Conservation (phyloP, 495 filamentous ascomycete species). For the Pyronema domesticum region DNA sequence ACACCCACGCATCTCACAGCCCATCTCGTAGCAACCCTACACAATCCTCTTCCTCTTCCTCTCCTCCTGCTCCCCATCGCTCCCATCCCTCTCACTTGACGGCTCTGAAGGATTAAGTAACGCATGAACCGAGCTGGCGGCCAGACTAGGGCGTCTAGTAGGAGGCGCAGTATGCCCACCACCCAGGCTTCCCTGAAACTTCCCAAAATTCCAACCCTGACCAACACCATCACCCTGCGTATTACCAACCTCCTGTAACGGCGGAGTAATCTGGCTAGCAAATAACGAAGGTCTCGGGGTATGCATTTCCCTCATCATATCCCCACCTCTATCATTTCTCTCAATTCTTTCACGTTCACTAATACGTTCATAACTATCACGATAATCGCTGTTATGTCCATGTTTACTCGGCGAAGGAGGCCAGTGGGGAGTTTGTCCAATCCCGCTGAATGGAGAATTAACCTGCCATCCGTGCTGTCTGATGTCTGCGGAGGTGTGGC, state of each 20-base stretch:
- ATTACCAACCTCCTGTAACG: slow-evolving; percentile 14
- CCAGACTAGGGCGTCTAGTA: slow-evolving; percentile 55
- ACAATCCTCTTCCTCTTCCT: slow-evolving; percentile 60
- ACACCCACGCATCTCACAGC: too few species aligned
- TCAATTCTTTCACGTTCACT: too few species aligned
- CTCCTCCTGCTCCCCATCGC: slow-evolving; percentile 53
- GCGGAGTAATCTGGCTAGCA: slow-evolving; percentile 19
- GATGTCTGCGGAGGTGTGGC: slow-evolving; percentile 93
- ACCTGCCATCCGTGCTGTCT: slow-evolving; percentile 73
- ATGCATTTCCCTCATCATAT: slow-evolving; percentile 22
- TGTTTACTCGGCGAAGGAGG: slow-evolving; percentile 53
- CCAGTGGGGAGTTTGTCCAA: slow-evolving; percentile 64
- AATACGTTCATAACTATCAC: slow-evolving; percentile 17
- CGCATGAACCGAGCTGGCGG: slow-evolving; percentile 51
- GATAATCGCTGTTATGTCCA: neutral
- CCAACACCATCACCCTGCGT: neutral
- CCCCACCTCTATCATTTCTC: too few species aligned
- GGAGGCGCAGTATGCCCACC: slow-evolving; percentile 33
- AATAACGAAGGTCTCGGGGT: slow-evolving; percentile 14
- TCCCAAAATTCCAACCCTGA: slow-evolving; percentile 35
- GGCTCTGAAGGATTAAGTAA: slow-evolving; percentile 71
- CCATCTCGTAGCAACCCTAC: too few species aligned
- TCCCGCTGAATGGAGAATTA: slow-evolving; percentile 51
- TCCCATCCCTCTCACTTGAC: slow-evolving; percentile 34
- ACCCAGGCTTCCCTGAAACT: slow-evolving; percentile 29